Evolutionary conservation across 2,329 filamentous ascomycete genomes (phyloP).

Genomic region (Pochonia chlamydosporia): DNA sequence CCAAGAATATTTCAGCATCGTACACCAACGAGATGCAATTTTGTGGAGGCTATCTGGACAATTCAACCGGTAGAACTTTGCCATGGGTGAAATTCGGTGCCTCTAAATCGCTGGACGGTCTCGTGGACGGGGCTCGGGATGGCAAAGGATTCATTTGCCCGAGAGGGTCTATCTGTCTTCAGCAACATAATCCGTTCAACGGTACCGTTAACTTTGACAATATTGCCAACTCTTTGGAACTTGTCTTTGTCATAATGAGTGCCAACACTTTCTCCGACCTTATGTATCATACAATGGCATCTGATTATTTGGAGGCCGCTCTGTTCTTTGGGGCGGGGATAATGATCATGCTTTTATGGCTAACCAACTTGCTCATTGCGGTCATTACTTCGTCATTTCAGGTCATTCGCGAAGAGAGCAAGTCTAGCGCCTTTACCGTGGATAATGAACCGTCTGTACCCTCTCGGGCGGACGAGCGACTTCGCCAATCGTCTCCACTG

Average conservation of each 20-base stretch:
- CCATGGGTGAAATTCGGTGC: slow-evolving; percentile 58
- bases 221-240: slow-evolving; percentile 81
- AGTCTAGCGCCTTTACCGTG: slow-evolving; percentile 84
- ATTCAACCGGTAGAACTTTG: slow-evolving; percentile 46
- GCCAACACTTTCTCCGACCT: slow-evolving; percentile 94
- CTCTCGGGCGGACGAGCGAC: slow-evolving; percentile 30
- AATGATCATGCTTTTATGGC: slow-evolving; percentile 91
- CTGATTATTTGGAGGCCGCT: slow-evolving; percentile 81
- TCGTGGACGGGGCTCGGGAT: slow-evolving; percentile 42
- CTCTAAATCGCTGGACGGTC: slow-evolving; percentile 35
- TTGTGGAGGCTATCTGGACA: slow-evolving; percentile 76
- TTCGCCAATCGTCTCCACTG: slow-evolving; percentile 39
- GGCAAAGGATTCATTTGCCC: slow-evolving; percentile 89
- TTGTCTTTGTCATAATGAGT: slow-evolving; percentile 98
- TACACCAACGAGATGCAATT: slow-evolving; percentile 66
- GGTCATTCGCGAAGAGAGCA: slow-evolving; percentile 94
- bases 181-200: slow-evolving; percentile 73
- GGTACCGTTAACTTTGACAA: slow-evolving; percentile 93
- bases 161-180: slow-evolving; percentile 72
- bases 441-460: slow-evolving; percentile 48
- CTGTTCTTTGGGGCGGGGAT: slow-evolving; percentile 71
- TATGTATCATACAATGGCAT: slow-evolving; percentile 89
- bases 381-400: slow-evolving; percentile 99
- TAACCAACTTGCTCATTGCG: slow-evolving; percentile 89
- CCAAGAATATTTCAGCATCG: slow-evolving; percentile 44